A percentile compares a stretch with the other conserved stretches of the same genome.
phyloP scores from a whole-genome alignment of 1,284 basidiomycete genomes.

The Irpex lacteus region DNA sequence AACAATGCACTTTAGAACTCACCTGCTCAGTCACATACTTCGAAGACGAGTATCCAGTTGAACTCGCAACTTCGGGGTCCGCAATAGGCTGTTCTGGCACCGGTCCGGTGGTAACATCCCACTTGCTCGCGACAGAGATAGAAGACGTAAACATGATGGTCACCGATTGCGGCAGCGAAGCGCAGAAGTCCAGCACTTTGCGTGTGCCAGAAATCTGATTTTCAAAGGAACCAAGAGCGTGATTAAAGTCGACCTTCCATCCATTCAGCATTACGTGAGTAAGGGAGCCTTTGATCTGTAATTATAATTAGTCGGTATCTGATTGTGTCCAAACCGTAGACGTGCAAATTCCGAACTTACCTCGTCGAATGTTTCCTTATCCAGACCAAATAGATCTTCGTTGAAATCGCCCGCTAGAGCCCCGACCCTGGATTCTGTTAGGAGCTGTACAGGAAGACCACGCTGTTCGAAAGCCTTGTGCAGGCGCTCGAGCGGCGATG shows the following conservation, averaged over 20 bases:
- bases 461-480: conserved; percentile 6
- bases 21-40: conserved; percentile 17
- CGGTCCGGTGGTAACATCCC: conserved; percentile 10
- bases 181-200: conserved; percentile 29
- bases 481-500: conserved; percentile 1
- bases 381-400: conserved; percentile 7
- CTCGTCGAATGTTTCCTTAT: conserved; percentile 1
- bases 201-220: conserved; percentile 24
- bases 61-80: conserved; percentile 5
- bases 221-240: conserved; percentile 30
- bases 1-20: not conserved
- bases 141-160: conserved; percentile 15
- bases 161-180: conserved; percentile 1
- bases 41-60: conserved; percentile 12
- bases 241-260: conserved; percentile 36
- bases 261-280: conserved; percentile 24
- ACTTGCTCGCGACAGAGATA: conserved; percentile 11
- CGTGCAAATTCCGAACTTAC: not conserved
- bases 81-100: conserved; percentile 14
- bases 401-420: conserved; percentile 11
- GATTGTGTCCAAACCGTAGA: not conserved
- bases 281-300: conserved; percentile 15
- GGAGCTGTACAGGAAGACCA: conserved; percentile 1
- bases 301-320: not conserved
- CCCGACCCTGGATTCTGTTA: conserved; percentile 8